A percentile compares a stretch with the other conserved stretches of the same genome.
These are phyloP conservation scores for Amanita thiersii DNA, from an alignment of 768 basidiomycete genomes.

Conservation along the genomic window DNA sequence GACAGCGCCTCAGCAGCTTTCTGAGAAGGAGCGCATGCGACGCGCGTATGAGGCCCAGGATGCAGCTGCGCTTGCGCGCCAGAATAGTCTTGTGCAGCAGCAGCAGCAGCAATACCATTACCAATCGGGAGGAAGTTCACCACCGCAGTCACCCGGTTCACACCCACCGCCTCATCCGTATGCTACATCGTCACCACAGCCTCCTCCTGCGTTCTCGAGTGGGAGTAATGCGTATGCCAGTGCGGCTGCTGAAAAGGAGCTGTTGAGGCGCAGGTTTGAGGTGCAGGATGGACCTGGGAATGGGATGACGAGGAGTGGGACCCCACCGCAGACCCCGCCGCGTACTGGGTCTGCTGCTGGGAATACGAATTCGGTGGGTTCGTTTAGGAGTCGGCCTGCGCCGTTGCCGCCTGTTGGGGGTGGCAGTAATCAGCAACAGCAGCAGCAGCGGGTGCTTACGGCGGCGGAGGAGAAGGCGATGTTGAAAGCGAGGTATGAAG, in stretches of 20 bases:
- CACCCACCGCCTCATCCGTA: slow-evolving; percentile 17
- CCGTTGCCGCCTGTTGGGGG: slow-evolving; percentile 24
- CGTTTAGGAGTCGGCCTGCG: slow-evolving; percentile 23
- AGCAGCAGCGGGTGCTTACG: slow-evolving; percentile 32
- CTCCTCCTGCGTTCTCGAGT: not conserved
- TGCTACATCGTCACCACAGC: not conserved
- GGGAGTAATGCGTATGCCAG: slow-evolving; percentile 17
- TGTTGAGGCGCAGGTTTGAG: slow-evolving; percentile 45
- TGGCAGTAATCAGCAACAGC: slow-evolving; percentile 8
- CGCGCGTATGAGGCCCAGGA: slow-evolving; percentile 62
- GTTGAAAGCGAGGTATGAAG: slow-evolving; percentile 55
- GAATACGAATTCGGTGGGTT: slow-evolving; percentile 12
- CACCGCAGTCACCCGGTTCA: slow-evolving; percentile 14
- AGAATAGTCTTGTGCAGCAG: slow-evolving; percentile 13
- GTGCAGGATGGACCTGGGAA: slow-evolving; percentile 35
- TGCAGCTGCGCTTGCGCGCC: slow-evolving; percentile 33
- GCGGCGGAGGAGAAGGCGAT: slow-evolving; percentile 78
- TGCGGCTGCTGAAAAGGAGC: slow-evolving; percentile 45
- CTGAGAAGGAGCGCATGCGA: slow-evolving; percentile 68
- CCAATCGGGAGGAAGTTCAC: slow-evolving; percentile 14
- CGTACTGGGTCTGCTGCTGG: slow-evolving; percentile 12
- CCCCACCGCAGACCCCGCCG: slow-evolving; percentile 15
- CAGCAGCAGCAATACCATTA: slow-evolving; percentile 10
- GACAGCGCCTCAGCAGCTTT: slow-evolving; percentile 26
- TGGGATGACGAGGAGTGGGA: slow-evolving; percentile 1